phyloP scores from a whole-genome alignment of 2,329 filamentous ascomycete species.

The Truncatella angustata region DNA sequence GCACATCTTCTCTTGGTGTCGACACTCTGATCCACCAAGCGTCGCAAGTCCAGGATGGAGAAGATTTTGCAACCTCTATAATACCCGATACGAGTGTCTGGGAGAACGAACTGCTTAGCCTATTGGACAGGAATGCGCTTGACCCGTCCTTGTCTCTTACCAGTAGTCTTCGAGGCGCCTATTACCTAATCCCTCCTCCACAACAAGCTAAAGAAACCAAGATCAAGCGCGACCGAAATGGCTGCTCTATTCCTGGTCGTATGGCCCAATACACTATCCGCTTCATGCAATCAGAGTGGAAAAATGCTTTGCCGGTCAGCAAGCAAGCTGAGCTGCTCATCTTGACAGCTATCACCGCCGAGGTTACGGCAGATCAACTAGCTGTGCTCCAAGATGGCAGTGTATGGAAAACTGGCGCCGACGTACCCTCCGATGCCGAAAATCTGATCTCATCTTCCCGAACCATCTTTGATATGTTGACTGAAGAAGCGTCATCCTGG shows the following conservation, averaged over 20 bases:
- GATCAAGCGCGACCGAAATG: constrained; percentile 59
- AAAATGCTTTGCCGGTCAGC: constrained; percentile 37
- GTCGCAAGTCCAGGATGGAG: constrained; percentile 31
- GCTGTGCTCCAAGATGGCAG: constrained; percentile 41
- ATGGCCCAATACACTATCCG: constrained; percentile 70
- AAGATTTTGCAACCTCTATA: constrained; percentile 36
- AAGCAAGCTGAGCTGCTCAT: constrained; percentile 50
- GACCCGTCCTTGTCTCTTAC: constrained; percentile 70
- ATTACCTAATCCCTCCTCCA: constrained; percentile 55
- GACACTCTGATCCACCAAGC: constrained; percentile 53
- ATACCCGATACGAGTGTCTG: constrained; percentile 66
- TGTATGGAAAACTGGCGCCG: constrained; percentile 42
- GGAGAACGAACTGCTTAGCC: constrained; percentile 57
- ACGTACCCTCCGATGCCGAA: constrained; percentile 38
- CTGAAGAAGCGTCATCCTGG: constrained; percentile 37
- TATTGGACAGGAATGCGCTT: constrained; percentile 48
- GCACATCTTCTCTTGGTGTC: constrained; percentile 48
- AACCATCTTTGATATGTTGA: constrained; percentile 32
- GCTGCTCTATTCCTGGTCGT: constrained; percentile 70
- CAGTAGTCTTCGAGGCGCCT: constrained; percentile 67
- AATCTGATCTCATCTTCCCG: constrained; percentile 41
- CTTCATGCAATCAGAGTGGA: constrained; percentile 47
- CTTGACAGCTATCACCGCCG: constrained; percentile 47
- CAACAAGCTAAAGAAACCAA: constrained; percentile 13
- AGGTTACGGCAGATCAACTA: constrained; percentile 54